Base-by-base conservation (phyloP, 768 basidiomycete species). In the Lactifluus subvellereus region DNA sequence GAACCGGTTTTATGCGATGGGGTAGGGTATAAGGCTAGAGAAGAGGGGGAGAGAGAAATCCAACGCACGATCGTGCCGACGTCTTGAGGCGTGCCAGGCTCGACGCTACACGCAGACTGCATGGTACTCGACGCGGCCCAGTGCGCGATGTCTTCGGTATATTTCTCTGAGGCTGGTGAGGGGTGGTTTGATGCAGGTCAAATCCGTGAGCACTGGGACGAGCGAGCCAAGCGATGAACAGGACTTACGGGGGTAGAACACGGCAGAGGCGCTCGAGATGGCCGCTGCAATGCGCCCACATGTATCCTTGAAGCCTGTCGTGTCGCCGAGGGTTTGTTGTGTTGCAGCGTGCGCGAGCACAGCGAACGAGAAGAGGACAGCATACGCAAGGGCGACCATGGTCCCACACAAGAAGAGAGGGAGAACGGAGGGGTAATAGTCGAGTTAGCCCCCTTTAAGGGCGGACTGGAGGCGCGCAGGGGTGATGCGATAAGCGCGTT, bases 21-120 rank as follows among this genome's bases (percentile, higher is more conserved):
- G 3, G 32, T 42, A n/a, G 40, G 13, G 14, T 2, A 9, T 27
- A 18, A 6, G n/a, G 14, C 13, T 0, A 45, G 32, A 32, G 2
- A n/a, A 6, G 45, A 20, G 27, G 14, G 13, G 33, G n/a, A 20
- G 10, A 11, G 11, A 13, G 35, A 1, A 33, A 42, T 4, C 42
- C 35, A 18, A 42, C 68, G 13, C 35, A 68, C 68, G 22, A 68
- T 66, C 14, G 6, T 38, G 13, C 62, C 54, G 22, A 69, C 67
- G 16, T 69, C 68, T 32, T 56, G 59, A 11, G 62, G 43, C 9
- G 65, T 64, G 9, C 65, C 67, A n/a, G 68, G 68, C 54, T 68
- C 67, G 18, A 69, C 68, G 13, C 61, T 66, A 58, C 68, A 69
- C 4, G 62, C 53, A 43, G 68, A 62, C 37, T 10, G 40, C 45